Evolutionary conservation across 768 basidiomycete species (phyloP).

Genomic region (Lentinula guzmanii): DNA sequence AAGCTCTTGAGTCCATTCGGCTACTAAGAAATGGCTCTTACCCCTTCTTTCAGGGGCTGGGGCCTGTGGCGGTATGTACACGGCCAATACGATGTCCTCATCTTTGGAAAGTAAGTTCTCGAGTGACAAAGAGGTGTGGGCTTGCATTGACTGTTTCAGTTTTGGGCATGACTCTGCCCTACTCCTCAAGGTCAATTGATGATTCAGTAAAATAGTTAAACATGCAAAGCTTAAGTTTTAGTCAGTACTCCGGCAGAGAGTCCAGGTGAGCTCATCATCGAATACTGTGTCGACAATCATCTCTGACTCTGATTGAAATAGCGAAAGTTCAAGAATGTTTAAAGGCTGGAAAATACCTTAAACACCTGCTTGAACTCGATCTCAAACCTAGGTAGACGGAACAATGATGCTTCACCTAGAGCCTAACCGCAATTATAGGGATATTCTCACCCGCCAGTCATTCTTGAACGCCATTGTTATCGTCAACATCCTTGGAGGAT

Average conservation of each 20-base stretch:
- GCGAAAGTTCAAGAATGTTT: slow-evolving; percentile 83
- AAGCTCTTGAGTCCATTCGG: background rate
- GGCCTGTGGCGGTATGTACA: slow-evolving; percentile 83
- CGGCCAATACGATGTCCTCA: slow-evolving; percentile 26
- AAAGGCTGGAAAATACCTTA: slow-evolving; percentile 73
- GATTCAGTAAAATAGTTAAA: background rate
- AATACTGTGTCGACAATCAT: background rate
- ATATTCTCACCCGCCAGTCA: slow-evolving; percentile 54
- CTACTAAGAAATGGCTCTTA: background rate
- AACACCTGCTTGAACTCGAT: slow-evolving; percentile 65
- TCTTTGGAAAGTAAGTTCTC: background rate
- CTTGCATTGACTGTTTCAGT: slow-evolving; percentile 25
- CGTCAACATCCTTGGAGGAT: slow-evolving; percentile 77
- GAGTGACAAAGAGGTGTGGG: background rate
- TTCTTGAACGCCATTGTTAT: slow-evolving; percentile 84
- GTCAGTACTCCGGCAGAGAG: slow-evolving; percentile 64
- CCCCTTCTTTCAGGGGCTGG: slow-evolving; percentile 44
- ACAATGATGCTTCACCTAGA: background rate
- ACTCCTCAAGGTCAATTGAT: slow-evolving; percentile 44
- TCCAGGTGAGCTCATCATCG: slow-evolving; percentile 39
- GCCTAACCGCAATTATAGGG: slow-evolving; percentile 17
- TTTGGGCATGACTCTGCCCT: slow-evolving; percentile 81
- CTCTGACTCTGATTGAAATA: slow-evolving; percentile 15
- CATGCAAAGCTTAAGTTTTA: background rate
- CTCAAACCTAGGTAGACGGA: slow-evolving; percentile 64